These are phyloP conservation scores for Zasmidium angulare DNA, from an alignment of 2,329 filamentous ascomycete species.

Conservation along the genomic window DNA sequence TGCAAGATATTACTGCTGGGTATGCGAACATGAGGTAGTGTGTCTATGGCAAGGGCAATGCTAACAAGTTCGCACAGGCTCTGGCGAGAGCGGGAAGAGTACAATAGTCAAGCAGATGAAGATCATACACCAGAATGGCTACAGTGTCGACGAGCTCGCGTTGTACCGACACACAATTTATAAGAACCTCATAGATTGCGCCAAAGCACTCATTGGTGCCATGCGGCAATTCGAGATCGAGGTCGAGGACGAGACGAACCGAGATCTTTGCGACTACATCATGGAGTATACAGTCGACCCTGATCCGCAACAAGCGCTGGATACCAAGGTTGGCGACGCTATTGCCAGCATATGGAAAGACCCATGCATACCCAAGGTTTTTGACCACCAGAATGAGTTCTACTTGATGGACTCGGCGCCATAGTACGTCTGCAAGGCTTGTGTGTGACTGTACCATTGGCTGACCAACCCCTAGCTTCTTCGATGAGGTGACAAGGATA, in stretches of 20 bases:
- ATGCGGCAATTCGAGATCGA: conserved; percentile 91
- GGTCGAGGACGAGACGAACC: conserved; percentile 69
- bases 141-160: conserved; percentile 87
- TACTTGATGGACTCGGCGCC: conserved; percentile 99
- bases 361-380: conserved; percentile 73
- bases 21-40: conserved; percentile 47
- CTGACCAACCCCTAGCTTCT: conserved; percentile 68
- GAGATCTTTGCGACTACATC: conserved; percentile 74
- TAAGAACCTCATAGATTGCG: conserved; percentile 97
- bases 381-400: conserved; percentile 96
- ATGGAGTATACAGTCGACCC: conserved; percentile 86
- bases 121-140: conserved; percentile 98
- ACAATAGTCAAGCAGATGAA: conserved; percentile 99
- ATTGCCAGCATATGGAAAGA: conserved; percentile 89
- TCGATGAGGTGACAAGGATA: conserved; percentile 87
- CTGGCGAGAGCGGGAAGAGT: conserved; percentile 97
- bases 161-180: conserved; percentile 96
- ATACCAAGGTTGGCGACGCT: conserved; percentile 76
- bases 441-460: conserved; percentile 9
- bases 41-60: not conserved
- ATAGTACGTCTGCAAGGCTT: conserved; percentile 61
- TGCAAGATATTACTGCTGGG: conserved; percentile 97
- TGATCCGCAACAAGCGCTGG: conserved; percentile 81
- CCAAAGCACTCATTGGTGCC: conserved; percentile 85
- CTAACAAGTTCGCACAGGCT: conserved; percentile 59